Conservation (phyloP, 768 basidiomycete species). For the Sarcodon sp. region DNA sequence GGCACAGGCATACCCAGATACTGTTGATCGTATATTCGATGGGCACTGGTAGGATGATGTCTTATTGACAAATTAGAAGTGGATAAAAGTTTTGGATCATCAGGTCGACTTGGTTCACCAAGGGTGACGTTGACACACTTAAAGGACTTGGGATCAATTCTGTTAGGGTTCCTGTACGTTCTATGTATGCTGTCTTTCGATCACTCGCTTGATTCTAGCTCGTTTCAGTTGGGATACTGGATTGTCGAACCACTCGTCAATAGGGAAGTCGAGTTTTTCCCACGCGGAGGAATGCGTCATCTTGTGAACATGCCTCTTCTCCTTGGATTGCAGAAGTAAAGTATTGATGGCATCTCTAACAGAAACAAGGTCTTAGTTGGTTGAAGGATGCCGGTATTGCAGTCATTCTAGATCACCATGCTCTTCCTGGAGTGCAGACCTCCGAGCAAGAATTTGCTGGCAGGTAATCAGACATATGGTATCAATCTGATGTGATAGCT, state of each 20-base stretch:
- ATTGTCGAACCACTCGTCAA: constrained; percentile 64
- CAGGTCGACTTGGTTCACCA: constrained; percentile 63
- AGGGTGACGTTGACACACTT: constrained; percentile 45
- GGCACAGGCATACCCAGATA: constrained; percentile 43
- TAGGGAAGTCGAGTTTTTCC: constrained; percentile 42
- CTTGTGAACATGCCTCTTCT: constrained; percentile 31
- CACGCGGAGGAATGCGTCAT: constrained; percentile 53
- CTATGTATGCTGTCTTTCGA: background rate
- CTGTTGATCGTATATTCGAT: constrained; percentile 44
- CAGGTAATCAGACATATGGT: constrained; percentile 22
- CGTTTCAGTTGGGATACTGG: constrained; percentile 64
- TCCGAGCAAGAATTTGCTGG: constrained; percentile 57
- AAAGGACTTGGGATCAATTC: constrained; percentile 51
- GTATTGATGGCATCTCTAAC: background rate
- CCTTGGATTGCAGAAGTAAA: background rate
- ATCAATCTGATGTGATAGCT: background rate
- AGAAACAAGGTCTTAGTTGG: constrained; percentile 54
- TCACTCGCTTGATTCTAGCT: background rate
- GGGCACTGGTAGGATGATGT: constrained; percentile 39
- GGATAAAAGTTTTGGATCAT: background rate
- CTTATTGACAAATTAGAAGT: background rate
- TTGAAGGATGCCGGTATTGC: constrained; percentile 50
- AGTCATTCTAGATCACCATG: constrained; percentile 60
- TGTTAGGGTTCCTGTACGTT: constrained; percentile 58
- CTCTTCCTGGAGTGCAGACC: constrained; percentile 56